Evolutionary conservation across 1,284 basidiomycete species (phyloP).

Genomic region (Xanthoconium separans): DNA sequence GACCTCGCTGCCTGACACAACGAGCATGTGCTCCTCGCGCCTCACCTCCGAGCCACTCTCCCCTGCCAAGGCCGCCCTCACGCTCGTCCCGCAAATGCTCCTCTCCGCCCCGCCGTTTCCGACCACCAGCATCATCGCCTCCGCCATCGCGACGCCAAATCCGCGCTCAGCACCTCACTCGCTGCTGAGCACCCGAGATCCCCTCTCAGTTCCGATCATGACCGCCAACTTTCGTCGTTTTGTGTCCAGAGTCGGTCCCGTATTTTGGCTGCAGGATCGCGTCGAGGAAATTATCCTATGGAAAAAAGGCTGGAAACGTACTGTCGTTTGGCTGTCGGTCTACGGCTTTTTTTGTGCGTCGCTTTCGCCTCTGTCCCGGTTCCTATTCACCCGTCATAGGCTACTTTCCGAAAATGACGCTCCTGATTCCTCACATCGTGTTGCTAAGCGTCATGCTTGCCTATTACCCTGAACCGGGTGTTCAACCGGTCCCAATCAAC

Average conservation of each 20-base stretch:
- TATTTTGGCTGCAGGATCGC: conserved; percentile 79
- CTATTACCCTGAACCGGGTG: conserved; percentile 46
- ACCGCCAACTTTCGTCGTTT: conserved; percentile 75
- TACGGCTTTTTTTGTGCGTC: conserved; percentile 71
- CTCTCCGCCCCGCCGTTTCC: conserved; percentile 19
- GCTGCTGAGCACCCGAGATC: conserved; percentile 52
- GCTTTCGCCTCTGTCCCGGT: not conserved
- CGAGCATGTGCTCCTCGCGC: conserved; percentile 5
- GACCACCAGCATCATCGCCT: conserved; percentile 9
- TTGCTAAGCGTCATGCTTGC: conserved; percentile 57
- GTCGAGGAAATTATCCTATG: conserved; percentile 73
- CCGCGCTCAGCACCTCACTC: conserved; percentile 20
- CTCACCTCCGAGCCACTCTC: conserved; percentile 12
- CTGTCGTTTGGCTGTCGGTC: conserved; percentile 61
- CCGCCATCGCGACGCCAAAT: conserved; percentile 23
- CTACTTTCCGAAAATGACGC: conserved; percentile 61
- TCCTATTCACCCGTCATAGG: conserved; percentile 39
- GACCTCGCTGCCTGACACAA: conserved; percentile 44
- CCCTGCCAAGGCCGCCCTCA: conserved; percentile 25
- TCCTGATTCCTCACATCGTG: conserved; percentile 61
- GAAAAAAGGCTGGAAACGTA: conserved; percentile 67
- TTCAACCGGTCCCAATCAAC: conserved; percentile 39
- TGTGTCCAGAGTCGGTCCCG: conserved; percentile 59
- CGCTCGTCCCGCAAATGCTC: conserved; percentile 28
- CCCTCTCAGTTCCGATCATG: conserved; percentile 69